These are phyloP conservation scores for Boechera stricta DNA, from an alignment of 345 rosid genomes.

Conservation along the genomic window DNA sequence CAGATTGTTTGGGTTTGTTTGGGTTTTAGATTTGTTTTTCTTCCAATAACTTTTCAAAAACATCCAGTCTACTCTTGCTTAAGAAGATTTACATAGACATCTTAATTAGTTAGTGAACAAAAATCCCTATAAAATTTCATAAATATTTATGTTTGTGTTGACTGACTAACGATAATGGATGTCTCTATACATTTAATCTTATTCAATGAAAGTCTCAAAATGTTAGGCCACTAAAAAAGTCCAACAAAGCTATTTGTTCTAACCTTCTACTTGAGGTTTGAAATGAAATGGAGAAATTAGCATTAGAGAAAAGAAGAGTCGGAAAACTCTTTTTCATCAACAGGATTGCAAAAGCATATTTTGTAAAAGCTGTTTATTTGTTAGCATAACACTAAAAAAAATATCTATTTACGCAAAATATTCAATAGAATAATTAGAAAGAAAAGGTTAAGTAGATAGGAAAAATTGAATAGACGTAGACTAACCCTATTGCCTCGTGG, in stretches of 20 bases:
- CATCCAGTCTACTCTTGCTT: no score
- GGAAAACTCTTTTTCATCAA: background rate
- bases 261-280: background rate
- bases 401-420: background rate
- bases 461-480: background rate
- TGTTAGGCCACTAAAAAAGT: constrained; percentile 17
- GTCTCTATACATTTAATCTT: background rate
- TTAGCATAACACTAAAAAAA: background rate
- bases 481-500: constrained; percentile 90
- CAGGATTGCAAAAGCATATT: background rate
- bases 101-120: background rate
- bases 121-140: background rate
- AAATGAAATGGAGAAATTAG: background rate
- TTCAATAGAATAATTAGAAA: background rate
- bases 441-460: background rate
- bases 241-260: constrained; percentile 14
- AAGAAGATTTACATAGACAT: background rate
- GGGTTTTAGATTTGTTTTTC: no score
- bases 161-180: constrained; percentile 11
- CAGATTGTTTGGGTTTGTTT: no score
- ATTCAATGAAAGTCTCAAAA: background rate
- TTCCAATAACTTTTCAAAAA: background rate
- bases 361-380: background rate
- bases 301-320: background rate
- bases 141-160: background rate